Evolutionary conservation across 148 eudicot species (phyloP), one percentile per base, ranked within the genome.

Genomic region (Fagopyrum tataricum): DNA sequence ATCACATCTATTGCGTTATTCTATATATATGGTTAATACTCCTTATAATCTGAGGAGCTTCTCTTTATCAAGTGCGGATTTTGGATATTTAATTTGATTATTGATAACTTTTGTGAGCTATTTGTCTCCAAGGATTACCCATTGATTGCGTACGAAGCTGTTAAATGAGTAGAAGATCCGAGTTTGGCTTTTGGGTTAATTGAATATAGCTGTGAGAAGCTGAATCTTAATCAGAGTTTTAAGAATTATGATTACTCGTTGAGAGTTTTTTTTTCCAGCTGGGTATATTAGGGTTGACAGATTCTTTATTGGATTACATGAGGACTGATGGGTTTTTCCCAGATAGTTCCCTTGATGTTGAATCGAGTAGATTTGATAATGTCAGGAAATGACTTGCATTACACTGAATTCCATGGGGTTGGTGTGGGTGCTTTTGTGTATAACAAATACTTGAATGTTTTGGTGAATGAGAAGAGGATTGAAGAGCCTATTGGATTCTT

Each of bases 401-500:
- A 75, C 71, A 86, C 76, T n/a, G 79, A 79, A 20, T 76, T 78
- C 15, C 56, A 61, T 11, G 81, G 77, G 67, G 75, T 70, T 46
- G 84, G 76, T 40, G 70, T 78, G 55, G 74, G 64, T 72, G 56
- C 91, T 71, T 82, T 80, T 76, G 86, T 91, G 53, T 85, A 76
- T 81, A 95, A 91, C 75, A 86, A 80, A 51, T 76, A 82, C 67
- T 81, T 95, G 88, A 87, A 74, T 70, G 59, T 71, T 21, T 79
- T 91, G 78, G 80, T 90, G 69, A 80, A 78, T 68, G 68, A 55
- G 44, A 81, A 86, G 78, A 87, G 78, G 48, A 77, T 91, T 41
- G 85, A 85, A 13, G 97, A 90, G 73, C 97, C 97, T 42, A 78
- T 91, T 75, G 31, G 44, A 26, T 91, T 90, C 73, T 91, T 91